phyloP scores from a whole-genome alignment of 164 flowering plant species.

The Stephania cephalantha region DNA sequence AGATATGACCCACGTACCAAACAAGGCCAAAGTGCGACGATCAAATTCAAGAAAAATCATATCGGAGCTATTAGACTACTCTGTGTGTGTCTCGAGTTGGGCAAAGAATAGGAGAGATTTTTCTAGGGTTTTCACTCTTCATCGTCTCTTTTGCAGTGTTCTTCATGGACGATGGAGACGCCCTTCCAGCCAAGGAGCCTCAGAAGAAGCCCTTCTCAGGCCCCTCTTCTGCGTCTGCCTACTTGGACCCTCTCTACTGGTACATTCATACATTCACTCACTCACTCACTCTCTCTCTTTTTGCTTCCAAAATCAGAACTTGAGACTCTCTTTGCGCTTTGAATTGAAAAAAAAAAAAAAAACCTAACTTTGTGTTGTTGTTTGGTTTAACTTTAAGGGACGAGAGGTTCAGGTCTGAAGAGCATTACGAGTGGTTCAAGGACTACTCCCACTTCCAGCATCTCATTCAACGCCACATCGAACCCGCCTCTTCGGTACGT shows the following conservation, averaged over 20 bases:
- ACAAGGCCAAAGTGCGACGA: too few species aligned
- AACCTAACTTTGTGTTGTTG: not conserved
- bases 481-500: constrained; percentile 15
- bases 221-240: constrained; percentile 45
- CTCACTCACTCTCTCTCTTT: not conserved
- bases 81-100: too few species aligned
- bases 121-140: not conserved
- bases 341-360: not conserved
- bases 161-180: constrained; percentile 4
- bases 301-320: not conserved
- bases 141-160: not conserved
- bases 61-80: too few species aligned
- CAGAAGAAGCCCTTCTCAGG: constrained; percentile 15
- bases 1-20: too few species aligned
- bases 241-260: constrained; percentile 68
- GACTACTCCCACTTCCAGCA: constrained; percentile 86
- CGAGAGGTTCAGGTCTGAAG: constrained; percentile 64
- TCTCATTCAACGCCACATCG: constrained; percentile 41
- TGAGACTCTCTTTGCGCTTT: not conserved
- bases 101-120: constrained; percentile 1
- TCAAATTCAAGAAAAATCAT: too few species aligned
- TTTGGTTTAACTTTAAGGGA: constrained; percentile 41
- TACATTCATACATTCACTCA: not conserved
- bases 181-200: not conserved
- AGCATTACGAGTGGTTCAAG: constrained; percentile 91